These are phyloP conservation scores for Eucalyptus viminalis DNA, from an alignment of 345 rosid species.

Conservation along the genomic window DNA sequence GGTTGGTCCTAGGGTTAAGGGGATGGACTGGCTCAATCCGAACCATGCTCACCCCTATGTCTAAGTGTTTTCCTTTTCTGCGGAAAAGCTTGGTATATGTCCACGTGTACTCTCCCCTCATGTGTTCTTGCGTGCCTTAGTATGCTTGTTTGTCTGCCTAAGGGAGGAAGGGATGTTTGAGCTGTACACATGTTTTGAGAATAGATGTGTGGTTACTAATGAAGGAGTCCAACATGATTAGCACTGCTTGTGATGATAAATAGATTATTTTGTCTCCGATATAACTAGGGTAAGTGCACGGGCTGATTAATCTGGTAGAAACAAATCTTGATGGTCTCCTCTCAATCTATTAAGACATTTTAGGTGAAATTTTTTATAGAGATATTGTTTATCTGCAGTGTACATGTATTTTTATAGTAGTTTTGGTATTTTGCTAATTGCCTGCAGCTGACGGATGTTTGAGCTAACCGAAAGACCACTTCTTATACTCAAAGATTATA, in stretches of 20 bases:
- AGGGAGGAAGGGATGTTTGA: neutral
- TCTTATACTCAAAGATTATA: neutral
- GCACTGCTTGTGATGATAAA: neutral
- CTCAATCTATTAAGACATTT: neutral
- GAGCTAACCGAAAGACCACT: neutral
- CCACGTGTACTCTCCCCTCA: neutral
- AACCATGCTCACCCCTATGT: too few species aligned
- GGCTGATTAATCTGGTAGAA: neutral
- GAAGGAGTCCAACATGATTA: neutral
- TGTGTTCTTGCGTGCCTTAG: neutral
- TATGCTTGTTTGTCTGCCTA: neutral
- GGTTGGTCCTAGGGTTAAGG: too few species aligned
- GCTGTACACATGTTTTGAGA: neutral
- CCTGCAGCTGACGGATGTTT: neutral
- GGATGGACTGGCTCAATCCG: rapidly evolving
- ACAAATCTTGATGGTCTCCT: neutral
- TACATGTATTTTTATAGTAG: neutral
- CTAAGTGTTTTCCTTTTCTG: neutral
- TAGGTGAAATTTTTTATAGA: neutral
- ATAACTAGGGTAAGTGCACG: neutral
- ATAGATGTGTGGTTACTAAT: neutral
- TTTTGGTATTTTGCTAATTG: neutral
- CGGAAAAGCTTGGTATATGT: neutral
- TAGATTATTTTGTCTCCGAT: neutral
- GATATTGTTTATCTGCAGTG: neutral